Evolutionary conservation across 1,139 yeast genomes (phyloP).

Genomic region (Yamadazyma oceani): DNA sequence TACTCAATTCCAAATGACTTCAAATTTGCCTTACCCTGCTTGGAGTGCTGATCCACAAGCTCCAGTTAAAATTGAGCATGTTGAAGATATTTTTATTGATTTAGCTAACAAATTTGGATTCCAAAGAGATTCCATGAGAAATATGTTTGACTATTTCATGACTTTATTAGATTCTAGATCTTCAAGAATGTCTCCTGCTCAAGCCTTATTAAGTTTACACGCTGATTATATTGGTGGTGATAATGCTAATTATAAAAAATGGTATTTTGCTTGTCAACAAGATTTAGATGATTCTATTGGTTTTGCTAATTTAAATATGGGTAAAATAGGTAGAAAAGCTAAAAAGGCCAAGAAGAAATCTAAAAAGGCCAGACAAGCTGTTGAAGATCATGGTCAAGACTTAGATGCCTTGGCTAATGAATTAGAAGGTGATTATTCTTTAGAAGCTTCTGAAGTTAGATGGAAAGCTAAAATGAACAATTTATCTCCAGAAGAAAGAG

Average conservation of each 20-base stretch:
- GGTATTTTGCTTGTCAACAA: conserved; percentile 46
- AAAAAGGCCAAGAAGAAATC: conserved; percentile 55
- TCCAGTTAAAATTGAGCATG: conserved; percentile 78
- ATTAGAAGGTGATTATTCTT: conserved; percentile 80
- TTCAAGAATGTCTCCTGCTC: conserved; percentile 95
- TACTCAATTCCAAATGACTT: conserved; percentile 58
- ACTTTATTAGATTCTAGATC: conserved; percentile 90
- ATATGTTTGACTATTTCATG: conserved; percentile 96
- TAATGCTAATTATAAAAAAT: conserved; percentile 43
- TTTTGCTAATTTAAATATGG: conserved; percentile 64
- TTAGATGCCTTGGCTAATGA: conserved; percentile 64
- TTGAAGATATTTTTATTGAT: conserved; percentile 88
- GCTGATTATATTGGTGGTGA: conserved; percentile 80
- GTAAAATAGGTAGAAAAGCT: conserved; percentile 59
- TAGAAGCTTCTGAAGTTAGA: conserved; percentile 52
- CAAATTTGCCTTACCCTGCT: conserved; percentile 84
- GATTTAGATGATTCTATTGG: conserved; percentile 45
- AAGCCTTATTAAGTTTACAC: conserved; percentile 87
- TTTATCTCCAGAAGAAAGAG: conserved; percentile 65
- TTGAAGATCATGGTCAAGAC: conserved; percentile 49
- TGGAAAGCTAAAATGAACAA: conserved; percentile 53
- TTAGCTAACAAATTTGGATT: conserved; percentile 91
- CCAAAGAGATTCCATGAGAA: conserved; percentile 96
- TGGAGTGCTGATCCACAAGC: conserved; percentile 93
- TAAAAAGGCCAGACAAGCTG: conserved; percentile 63